phyloP scores from a whole-genome alignment of 371 early-diverging fungal species.

The Mortierella sp. region DNA sequence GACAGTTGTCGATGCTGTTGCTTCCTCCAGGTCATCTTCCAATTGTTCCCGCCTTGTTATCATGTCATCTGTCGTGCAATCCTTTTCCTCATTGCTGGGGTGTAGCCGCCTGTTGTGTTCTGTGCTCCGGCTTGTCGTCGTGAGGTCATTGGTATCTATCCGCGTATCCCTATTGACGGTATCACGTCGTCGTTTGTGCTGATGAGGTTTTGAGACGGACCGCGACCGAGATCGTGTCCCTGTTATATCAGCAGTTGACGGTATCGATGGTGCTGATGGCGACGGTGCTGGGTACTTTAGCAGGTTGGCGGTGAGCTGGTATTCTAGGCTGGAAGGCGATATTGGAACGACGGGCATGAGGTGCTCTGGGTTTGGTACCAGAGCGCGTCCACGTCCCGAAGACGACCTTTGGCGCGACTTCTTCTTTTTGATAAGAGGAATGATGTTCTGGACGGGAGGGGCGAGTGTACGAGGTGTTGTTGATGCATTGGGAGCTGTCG shows the following conservation, averaged over 20 bases:
- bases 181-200: slow-evolving; percentile 13
- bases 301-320: slow-evolving; percentile 47
- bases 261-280: not conserved
- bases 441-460: not conserved
- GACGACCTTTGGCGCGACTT: slow-evolving; percentile 26
- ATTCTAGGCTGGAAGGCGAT: slow-evolving; percentile 50
- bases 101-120: slow-evolving; percentile 20
- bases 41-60: too few relatives aligned
- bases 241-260: slow-evolving; percentile 1
- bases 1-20: not conserved
- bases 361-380: not conserved
- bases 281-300: slow-evolving; percentile 15
- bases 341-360: slow-evolving; percentile 23
- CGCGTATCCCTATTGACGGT: slow-evolving; percentile 11
- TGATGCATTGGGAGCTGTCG: not conserved
- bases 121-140: slow-evolving; percentile 6
- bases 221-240: slow-evolving; percentile 11
- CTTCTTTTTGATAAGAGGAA: slow-evolving; percentile 8
- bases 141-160: slow-evolving; percentile 3
- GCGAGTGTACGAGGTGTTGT: slow-evolving; percentile 2
- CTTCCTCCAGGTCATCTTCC: not conserved
- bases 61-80: too few relatives aligned
- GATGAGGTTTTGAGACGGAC: slow-evolving; percentile 22
- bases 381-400: slow-evolving; percentile 11
- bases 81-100: not conserved